Evolutionary conservation across 805 yeast genomes (phyloP).

Genomic region (Barnettozyma vustinii): DNA sequence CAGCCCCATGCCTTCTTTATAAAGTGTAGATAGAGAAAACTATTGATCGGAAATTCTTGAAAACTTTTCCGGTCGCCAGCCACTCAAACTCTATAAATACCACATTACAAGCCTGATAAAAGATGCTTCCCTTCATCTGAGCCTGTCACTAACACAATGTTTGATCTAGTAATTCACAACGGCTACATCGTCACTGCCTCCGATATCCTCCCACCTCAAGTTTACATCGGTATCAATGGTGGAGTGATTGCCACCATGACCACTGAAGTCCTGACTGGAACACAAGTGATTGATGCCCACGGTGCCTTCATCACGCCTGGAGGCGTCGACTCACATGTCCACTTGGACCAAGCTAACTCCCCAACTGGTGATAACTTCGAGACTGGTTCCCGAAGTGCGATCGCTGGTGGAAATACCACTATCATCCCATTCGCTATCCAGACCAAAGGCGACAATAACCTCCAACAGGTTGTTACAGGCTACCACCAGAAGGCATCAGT

Average conservation of each 20-base stretch:
- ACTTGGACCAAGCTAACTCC: constrained; percentile 37
- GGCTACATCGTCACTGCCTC: constrained; percentile 29
- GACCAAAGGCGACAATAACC: constrained; percentile 27
- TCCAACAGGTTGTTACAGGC: constrained; percentile 27
- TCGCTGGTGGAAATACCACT: constrained; percentile 48
- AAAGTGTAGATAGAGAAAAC: background rate
- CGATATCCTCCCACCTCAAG: constrained; percentile 29
- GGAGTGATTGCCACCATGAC: constrained; percentile 36
- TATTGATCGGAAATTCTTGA: too few species aligned
- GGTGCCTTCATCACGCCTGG: constrained; percentile 47
- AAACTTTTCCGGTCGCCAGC: too few species aligned
- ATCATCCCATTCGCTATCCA: constrained; percentile 44
- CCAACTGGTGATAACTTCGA: constrained; percentile 41
- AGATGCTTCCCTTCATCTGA: background rate
- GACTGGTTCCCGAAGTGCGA: constrained; percentile 39
- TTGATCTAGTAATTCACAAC: constrained; percentile 26
- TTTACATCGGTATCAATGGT: constrained; percentile 36
- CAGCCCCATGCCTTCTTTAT: background rate
- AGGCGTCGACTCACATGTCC: constrained; percentile 47
- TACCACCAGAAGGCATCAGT: constrained; percentile 28
- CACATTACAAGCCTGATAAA: too few species aligned
- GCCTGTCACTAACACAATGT: constrained; percentile 4
- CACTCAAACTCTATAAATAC: too few species aligned
- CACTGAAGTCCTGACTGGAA: constrained; percentile 23
- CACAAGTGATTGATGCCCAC: constrained; percentile 37